Percentiles rank a stretch among this genome's conserved stretches.
Conservation (phyloP, 306 rosid genomes). For the Abrus pulchellus region DNA sequence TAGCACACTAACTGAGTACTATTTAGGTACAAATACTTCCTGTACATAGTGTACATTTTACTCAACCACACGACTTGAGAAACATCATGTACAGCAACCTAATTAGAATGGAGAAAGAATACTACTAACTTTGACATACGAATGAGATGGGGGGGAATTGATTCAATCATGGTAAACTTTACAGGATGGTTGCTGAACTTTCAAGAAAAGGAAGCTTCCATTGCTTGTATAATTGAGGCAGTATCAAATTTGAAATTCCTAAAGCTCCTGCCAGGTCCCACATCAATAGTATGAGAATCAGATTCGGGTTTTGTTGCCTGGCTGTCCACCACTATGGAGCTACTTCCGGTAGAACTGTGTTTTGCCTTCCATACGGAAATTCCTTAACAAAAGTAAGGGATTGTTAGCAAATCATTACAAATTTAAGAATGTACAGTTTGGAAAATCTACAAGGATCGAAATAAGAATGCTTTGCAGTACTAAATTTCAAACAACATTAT, state of each 20-base stretch:
- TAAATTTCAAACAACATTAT: background rate
- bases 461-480: conserved; percentile 19
- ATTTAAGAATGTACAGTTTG: background rate
- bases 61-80: conserved; percentile 54
- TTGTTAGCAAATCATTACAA: conserved; percentile 36
- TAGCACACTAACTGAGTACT: conserved; percentile 40
- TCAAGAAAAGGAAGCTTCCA: conserved; percentile 79
- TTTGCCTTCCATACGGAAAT: conserved; percentile 86
- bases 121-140: conserved; percentile 36
- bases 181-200: conserved; percentile 49
- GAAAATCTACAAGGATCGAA: conserved; percentile 23
- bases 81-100: conserved; percentile 54
- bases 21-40: conserved; percentile 48
- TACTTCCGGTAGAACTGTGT: conserved; percentile 69
- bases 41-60: conserved; percentile 68
- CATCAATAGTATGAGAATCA: conserved; percentile 54
- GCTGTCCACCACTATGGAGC: conserved; percentile 60
- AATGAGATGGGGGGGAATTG: conserved; percentile 38
- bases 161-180: conserved; percentile 50
- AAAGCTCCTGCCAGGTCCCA: conserved; percentile 74
- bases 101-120: conserved; percentile 36
- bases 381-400: conserved; percentile 59
- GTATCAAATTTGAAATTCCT: conserved; percentile 80
- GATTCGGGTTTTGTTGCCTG: conserved; percentile 68
- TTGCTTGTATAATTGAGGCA: conserved; percentile 70